Evolutionary conservation across 1,284 basidiomycete genomes (phyloP).

Genomic region (Porodaedalea pini): DNA sequence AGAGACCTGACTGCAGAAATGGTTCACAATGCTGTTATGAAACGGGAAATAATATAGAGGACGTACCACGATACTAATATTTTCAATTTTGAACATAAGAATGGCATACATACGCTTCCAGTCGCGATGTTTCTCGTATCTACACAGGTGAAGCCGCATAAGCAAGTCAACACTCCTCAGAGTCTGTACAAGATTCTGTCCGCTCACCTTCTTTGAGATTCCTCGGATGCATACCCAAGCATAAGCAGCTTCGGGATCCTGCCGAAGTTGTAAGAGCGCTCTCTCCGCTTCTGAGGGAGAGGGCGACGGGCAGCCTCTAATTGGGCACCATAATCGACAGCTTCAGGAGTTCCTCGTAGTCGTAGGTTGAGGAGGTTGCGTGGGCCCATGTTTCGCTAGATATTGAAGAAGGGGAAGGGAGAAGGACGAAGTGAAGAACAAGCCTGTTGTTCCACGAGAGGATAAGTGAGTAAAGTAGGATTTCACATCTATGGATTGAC

Average conservation of each 20-base stretch:
- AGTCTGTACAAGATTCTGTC: too few species aligned
- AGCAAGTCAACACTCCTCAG: neutral
- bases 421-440: too few species aligned
- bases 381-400: neutral
- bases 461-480: too few species aligned
- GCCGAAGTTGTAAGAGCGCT: neutral
- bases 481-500: too few species aligned
- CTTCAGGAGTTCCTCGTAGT: neutral
- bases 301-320: neutral
- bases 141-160: neutral
- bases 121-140: conserved; percentile 6
- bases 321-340: neutral
- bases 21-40: neutral
- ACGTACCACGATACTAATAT: conserved; percentile 14
- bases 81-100: conserved; percentile 19
- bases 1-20: conserved; percentile 14
- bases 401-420: neutral
- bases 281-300: neutral
- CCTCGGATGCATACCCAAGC: conserved; percentile 15
- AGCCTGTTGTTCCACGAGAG: too few species aligned
- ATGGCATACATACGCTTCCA: conserved; percentile 13
- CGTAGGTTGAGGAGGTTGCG: neutral
- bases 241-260: conserved; percentile 16
- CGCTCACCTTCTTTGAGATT: conserved; percentile 9
- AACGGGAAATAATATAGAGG: neutral